These are phyloP conservation scores for Canavalia ensiformis DNA, from an alignment of 306 rosid genomes.

Conservation along the genomic window DNA sequence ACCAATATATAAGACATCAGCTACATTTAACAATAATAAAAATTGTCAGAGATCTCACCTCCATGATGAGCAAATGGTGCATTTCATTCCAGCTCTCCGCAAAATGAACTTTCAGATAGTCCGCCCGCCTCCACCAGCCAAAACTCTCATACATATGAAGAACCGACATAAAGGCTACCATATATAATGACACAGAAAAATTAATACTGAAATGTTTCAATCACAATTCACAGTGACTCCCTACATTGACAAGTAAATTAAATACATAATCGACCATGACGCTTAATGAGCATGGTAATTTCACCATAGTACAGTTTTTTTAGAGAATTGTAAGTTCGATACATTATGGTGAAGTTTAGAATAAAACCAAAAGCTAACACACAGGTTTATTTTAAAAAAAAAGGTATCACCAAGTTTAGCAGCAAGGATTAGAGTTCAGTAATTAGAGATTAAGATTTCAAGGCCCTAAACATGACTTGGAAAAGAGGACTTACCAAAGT, in stretches of 20 bases:
- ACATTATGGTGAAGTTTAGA: slow-evolving; percentile 5
- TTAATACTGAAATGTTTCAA: slow-evolving; percentile 34
- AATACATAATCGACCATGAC: slow-evolving; percentile 38
- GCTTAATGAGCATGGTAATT: neutral
- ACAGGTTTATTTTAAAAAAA: neutral
- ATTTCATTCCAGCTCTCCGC: slow-evolving; percentile 99
- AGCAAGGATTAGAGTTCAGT: neutral
- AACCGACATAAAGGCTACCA: slow-evolving; percentile 92
- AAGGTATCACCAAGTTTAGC: neutral
- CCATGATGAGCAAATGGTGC: slow-evolving; percentile 99
- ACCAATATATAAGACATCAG: slow-evolving; percentile 30
- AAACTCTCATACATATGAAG: slow-evolving; percentile 96
- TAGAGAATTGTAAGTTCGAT: slow-evolving; percentile 13
- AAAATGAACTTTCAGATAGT: slow-evolving; percentile 96
- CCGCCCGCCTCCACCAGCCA: slow-evolving; percentile 99
- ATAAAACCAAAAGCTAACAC: slow-evolving; percentile 33
- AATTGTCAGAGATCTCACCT: slow-evolving; percentile 58
- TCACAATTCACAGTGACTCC: slow-evolving; percentile 36
- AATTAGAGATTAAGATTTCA: slow-evolving; percentile 6
- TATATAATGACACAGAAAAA: slow-evolving; percentile 29
- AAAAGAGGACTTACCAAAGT: slow-evolving; percentile 74
- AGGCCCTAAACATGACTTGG: neutral
- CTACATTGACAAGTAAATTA: slow-evolving; percentile 33
- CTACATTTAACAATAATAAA: neutral
- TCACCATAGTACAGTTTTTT: slow-evolving; percentile 1